These are phyloP conservation scores for Solanum phureja DNA, from an alignment of 257 asterid genomes.

Conservation along the genomic window DNA sequence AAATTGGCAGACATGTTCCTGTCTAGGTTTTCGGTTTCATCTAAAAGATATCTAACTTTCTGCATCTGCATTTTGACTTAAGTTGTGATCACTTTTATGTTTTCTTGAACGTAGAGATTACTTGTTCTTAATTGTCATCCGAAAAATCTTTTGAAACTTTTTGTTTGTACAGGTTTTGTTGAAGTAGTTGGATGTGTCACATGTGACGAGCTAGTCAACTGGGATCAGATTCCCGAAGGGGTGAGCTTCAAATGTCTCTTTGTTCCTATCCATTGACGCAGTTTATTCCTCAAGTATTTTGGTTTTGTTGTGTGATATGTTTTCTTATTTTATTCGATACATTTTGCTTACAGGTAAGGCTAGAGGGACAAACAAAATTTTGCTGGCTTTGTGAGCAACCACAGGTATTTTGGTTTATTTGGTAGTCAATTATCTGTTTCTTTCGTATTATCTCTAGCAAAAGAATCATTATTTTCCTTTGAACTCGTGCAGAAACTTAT, in stretches of 20 bases:
- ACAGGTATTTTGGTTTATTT: constrained; percentile 33
- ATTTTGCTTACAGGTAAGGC: constrained; percentile 48
- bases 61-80: background rate
- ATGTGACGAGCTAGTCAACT: constrained; percentile 59
- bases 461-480: background rate
- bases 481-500: constrained; percentile 56
- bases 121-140: background rate
- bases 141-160: background rate
- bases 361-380: constrained; percentile 76
- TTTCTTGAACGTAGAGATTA: background rate
- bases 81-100: background rate
- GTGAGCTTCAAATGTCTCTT: constrained; percentile 12
- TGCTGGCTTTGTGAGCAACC: constrained; percentile 98
- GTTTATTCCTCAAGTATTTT: background rate
- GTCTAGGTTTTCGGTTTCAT: background rate
- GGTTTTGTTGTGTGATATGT: background rate
- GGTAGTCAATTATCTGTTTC: background rate
- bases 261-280: background rate
- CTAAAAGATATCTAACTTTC: background rate
- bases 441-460: background rate
- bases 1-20: background rate
- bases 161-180: constrained; percentile 54
- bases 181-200: constrained; percentile 82
- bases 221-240: constrained; percentile 78
- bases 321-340: background rate